These are phyloP conservation scores for Waltiozyma sp. DNA, from an alignment of 1,139 yeast species.

Conservation along the genomic window DNA sequence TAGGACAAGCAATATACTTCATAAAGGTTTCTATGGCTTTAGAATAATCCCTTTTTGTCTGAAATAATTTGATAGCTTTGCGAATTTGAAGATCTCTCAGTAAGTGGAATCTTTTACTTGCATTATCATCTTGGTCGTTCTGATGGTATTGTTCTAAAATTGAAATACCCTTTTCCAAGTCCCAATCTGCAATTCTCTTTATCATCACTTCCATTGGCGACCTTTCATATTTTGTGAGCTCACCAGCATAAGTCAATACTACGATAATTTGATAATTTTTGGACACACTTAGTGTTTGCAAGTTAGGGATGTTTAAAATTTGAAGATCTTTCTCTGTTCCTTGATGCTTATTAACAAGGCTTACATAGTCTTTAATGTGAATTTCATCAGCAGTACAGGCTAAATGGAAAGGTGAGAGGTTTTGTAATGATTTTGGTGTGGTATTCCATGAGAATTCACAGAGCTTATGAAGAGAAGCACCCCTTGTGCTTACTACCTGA, in stretches of 20 bases:
- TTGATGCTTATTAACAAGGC: neutral
- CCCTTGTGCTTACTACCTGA: neutral
- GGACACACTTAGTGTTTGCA: too few relatives aligned
- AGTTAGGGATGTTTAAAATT: too few relatives aligned
- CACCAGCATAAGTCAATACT: neutral
- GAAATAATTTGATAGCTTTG: conserved; percentile 28
- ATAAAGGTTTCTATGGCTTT: conserved; percentile 36
- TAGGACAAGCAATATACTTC: conserved; percentile 48
- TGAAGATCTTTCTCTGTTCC: too few relatives aligned
- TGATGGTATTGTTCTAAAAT: conserved; percentile 25
- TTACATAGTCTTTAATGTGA: neutral
- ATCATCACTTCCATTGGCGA: neutral
- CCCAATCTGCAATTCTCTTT: neutral
- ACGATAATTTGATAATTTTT: neutral
- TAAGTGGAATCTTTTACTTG: conserved; percentile 23
- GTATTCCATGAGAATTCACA: neutral
- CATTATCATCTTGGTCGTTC: conserved; percentile 3
- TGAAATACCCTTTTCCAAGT: conserved; percentile 31
- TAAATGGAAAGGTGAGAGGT: neutral
- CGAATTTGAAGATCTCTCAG: conserved; percentile 34
- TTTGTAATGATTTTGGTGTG: neutral
- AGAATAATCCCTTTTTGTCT: conserved; percentile 20
- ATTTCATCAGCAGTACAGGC: neutral
- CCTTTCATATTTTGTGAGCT: neutral
- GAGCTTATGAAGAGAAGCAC: neutral